Evolutionary conservation across 176 grass and related monocot genomes (phyloP).

Genomic region (Poa annua): DNA sequence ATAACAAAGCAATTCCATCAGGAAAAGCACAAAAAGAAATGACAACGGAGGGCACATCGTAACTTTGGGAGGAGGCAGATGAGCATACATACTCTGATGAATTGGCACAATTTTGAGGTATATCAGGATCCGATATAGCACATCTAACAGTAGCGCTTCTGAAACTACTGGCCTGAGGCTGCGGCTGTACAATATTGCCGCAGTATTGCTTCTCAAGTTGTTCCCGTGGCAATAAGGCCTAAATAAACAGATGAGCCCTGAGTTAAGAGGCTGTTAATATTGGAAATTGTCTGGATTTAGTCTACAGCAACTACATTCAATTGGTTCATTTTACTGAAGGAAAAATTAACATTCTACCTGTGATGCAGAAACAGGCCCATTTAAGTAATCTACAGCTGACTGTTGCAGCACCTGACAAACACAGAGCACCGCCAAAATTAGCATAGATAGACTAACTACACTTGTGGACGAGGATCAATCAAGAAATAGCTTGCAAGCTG

Average conservation of each 20-base stretch:
- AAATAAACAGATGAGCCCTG: slow-evolving; percentile 40
- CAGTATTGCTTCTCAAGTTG: slow-evolving; percentile 79
- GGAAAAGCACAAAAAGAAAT: slow-evolving; percentile 15
- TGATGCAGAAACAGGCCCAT: slow-evolving; percentile 65
- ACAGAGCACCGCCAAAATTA: slow-evolving; percentile 28
- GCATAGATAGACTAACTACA: slow-evolving; percentile 5
- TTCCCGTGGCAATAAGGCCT: slow-evolving; percentile 79
- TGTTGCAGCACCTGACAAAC: slow-evolving; percentile 74
- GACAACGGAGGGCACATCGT: slow-evolving; percentile 2
- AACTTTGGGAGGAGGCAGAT: slow-evolving; percentile 23
- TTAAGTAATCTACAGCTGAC: slow-evolving; percentile 81
- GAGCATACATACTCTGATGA: slow-evolving; percentile 79
- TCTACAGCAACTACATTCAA: slow-evolving; percentile 36
- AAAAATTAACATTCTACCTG: slow-evolving; percentile 54
- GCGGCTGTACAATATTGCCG: slow-evolving; percentile 46
- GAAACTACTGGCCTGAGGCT: slow-evolving; percentile 62
- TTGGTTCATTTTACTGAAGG: slow-evolving; percentile 34
- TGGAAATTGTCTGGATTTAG: neutral
- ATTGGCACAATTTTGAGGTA: slow-evolving; percentile 66
- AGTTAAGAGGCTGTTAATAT: slow-evolving; percentile 38
- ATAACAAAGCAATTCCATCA: slow-evolving; percentile 20
- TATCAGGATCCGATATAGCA: slow-evolving; percentile 84
- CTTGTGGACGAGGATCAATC: slow-evolving; percentile 26
- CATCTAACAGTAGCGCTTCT: slow-evolving; percentile 74
- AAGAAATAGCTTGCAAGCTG: slow-evolving; percentile 16